Evolutionary conservation across 164 flowering plant species (phyloP).

Genomic region (Chimonanthus praecox): DNA sequence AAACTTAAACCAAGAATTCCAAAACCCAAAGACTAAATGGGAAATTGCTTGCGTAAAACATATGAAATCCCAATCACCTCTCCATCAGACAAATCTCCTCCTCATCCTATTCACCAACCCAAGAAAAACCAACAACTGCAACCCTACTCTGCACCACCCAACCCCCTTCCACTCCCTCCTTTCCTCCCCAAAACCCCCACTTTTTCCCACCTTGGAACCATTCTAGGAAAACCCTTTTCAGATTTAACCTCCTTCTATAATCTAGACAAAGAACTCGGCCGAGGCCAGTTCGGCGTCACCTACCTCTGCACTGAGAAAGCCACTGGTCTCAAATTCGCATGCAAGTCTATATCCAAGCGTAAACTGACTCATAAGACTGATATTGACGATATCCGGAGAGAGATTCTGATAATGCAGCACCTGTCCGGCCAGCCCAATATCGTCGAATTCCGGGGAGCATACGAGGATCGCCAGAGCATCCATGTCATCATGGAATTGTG

Average conservation of each 20-base stretch:
- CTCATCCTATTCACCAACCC: constrained; percentile 10
- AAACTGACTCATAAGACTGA: constrained; percentile 49
- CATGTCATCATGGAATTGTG: constrained; percentile 91
- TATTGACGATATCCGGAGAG: constrained; percentile 63
- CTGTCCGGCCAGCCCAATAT: constrained; percentile 83
- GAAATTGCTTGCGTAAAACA: constrained; percentile 35
- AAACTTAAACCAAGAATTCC: neutral
- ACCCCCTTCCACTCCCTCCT: constrained; percentile 1
- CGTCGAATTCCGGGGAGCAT: constrained; percentile 79
- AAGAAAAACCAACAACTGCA: constrained; percentile 10
- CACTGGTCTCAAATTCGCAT: constrained; percentile 57
- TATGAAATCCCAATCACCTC: constrained; percentile 58
- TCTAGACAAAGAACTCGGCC: constrained; percentile 62
- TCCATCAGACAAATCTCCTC: constrained; percentile 25
- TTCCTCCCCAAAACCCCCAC: constrained; percentile 15
- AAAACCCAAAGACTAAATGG: constrained; percentile 25
- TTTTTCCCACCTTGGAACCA: constrained; percentile 9
- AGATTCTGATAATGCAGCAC: constrained; percentile 62
- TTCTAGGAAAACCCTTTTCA: constrained; percentile 38
- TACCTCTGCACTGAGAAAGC: constrained; percentile 61
- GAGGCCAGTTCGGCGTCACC: constrained; percentile 83
- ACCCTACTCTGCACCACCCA: constrained; percentile 4
- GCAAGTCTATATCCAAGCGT: constrained; percentile 70
- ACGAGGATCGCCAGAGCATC: constrained; percentile 55
- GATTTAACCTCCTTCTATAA: constrained; percentile 44